A percentile compares a stretch with the other conserved stretches of the same genome.
Conservation (phyloP, 176 grass and related monocot species). For the Alloteropsis semialata region DNA sequence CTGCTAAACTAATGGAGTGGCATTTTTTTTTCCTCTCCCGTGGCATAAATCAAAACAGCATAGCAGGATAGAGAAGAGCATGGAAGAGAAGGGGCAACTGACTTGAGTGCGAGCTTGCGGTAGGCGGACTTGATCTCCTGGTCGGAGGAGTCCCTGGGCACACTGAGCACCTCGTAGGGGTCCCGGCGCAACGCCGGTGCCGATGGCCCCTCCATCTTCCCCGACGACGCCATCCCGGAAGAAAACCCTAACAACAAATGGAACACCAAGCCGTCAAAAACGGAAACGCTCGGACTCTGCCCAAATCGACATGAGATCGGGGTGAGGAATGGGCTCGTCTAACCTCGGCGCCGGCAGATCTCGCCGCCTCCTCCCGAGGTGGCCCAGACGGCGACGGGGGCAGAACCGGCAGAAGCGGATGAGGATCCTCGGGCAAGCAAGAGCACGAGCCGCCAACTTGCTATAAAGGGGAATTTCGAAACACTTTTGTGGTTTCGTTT, state of each 20-base stretch:
- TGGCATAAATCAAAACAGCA: neutral
- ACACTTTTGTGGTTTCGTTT: neutral
- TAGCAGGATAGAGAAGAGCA: neutral
- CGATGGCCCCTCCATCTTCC: constrained; percentile 79
- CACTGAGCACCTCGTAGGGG: constrained; percentile 92
- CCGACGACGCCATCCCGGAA: constrained; percentile 65
- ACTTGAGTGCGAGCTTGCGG: constrained; percentile 99
- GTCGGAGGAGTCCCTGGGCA: constrained; percentile 85
- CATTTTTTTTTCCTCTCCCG: neutral
- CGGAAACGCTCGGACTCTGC: no score
- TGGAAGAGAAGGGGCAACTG: neutral
- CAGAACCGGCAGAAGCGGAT: neutral
- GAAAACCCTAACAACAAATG: constrained; percentile 40
- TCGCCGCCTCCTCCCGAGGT: constrained; percentile 24
- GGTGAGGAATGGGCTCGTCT: neutral
- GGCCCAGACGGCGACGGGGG: neutral
- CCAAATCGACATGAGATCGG: constrained; percentile 4
- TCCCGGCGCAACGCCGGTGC: constrained; percentile 69
- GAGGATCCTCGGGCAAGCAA: neutral
- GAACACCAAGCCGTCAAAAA: neutral
- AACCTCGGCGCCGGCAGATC: constrained; percentile 30
- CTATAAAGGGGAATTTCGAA: neutral
- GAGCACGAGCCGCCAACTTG: constrained; percentile 2
- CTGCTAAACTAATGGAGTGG: neutral
- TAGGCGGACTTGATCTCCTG: constrained; percentile 99